Conservation (phyloP, 2,329 filamentous ascomycete genomes). For the Colletotrichum abscissum region DNA sequence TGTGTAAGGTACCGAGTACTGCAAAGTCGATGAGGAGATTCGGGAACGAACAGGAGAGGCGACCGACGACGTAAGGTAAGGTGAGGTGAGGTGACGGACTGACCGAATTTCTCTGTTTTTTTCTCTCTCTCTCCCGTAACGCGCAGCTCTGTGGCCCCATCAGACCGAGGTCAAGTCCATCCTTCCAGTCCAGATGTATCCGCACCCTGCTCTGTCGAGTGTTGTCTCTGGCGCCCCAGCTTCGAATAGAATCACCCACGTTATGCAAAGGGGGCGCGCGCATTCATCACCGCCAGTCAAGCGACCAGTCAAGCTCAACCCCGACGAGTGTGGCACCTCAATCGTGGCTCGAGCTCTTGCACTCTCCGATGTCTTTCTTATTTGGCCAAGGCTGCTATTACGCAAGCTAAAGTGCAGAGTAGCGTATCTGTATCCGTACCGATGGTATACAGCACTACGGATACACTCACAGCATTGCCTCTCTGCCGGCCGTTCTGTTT, state of each 20-base stretch:
- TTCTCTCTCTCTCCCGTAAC: not conserved
- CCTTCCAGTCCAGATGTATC: not conserved
- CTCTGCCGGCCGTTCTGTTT: not conserved
- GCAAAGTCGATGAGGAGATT: not conserved
- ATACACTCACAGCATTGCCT: not conserved
- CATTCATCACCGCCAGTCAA: slow-evolving; percentile 4
- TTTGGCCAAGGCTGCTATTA: not conserved
- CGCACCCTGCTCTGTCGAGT: not conserved
- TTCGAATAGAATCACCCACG: not conserved
- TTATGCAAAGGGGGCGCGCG: not conserved
- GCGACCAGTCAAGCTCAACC: not conserved
- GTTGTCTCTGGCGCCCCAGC: not conserved
- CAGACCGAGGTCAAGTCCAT: not conserved
- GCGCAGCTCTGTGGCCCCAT: not conserved
- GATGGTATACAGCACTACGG: too few relatives aligned
- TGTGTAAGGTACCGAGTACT: not conserved
- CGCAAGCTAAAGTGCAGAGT: not conserved
- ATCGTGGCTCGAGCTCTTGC: not conserved
- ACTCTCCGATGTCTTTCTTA: not conserved
- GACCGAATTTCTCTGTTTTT: slow-evolving; percentile 10
- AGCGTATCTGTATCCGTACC: not conserved
- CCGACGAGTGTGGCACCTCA: slow-evolving; percentile 9
- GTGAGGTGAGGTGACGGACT: slow-evolving; percentile 10
- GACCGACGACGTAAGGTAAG: not conserved
- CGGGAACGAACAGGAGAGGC: not conserved